Conservation (phyloP, 208 protist genomes). For the Trypanosoma theileri region DNA sequence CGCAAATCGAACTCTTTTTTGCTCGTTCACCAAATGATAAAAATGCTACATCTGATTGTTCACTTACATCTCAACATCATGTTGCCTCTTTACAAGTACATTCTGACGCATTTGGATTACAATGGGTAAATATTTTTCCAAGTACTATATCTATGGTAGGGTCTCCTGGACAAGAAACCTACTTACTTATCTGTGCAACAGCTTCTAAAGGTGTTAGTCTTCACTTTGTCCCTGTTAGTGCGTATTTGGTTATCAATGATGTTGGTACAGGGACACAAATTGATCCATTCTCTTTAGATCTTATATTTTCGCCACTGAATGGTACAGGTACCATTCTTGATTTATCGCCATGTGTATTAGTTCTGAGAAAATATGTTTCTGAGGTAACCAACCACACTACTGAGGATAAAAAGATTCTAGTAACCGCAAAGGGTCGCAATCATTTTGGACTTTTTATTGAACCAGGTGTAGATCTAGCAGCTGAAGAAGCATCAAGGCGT, state of each 20-base stretch:
- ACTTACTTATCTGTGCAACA: conserved; percentile 56
- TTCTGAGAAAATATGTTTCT: conserved; percentile 21
- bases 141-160: conserved; percentile 29
- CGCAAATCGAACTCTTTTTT: conserved; percentile 41
- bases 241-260: conserved; percentile 49
- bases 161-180: conserved; percentile 26
- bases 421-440: conserved; percentile 37
- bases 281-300: conserved; percentile 35
- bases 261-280: conserved; percentile 23
- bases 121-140: conserved; percentile 40
- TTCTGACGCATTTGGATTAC: conserved; percentile 42
- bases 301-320: conserved; percentile 45
- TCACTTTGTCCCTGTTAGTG: conserved; percentile 44
- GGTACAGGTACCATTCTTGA: conserved; percentile 32
- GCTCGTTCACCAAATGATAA: conserved; percentile 18
- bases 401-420: conserved; percentile 25
- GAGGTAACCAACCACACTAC: conserved; percentile 6
- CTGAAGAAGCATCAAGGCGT: conserved; percentile 1
- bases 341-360: conserved; percentile 14
- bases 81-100: conserved; percentile 23
- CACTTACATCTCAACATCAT: conserved; percentile 21
- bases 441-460: conserved; percentile 42
- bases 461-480: conserved; percentile 13
- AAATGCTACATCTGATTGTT: conserved; percentile 9
- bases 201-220: conserved; percentile 32